Conservation (phyloP, 1,139 yeast genomes). For the Protomyces arabidopsidicola region DNA sequence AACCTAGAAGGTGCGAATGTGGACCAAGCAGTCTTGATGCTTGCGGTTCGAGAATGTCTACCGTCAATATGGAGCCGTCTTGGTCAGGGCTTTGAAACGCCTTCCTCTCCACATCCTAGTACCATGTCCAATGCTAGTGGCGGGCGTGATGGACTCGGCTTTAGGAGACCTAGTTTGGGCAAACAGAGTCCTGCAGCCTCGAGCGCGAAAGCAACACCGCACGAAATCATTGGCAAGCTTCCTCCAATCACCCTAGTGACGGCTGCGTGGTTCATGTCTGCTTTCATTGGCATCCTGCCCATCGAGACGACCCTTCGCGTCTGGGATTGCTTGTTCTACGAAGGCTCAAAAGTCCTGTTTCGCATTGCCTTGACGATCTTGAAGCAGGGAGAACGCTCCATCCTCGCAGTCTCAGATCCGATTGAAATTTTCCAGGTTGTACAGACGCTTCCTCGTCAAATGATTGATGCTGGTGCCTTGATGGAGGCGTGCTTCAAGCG, state of each 20-base stretch:
- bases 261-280: slow-evolving; percentile 96
- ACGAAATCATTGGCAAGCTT: slow-evolving; percentile 64
- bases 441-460: slow-evolving; percentile 72
- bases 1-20: slow-evolving; percentile 90
- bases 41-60: slow-evolving; percentile 74
- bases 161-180: not conserved
- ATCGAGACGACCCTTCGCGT: slow-evolving; percentile 79
- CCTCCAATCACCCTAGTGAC: slow-evolving; percentile 93
- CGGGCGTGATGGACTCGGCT: not conserved
- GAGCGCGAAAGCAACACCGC: slow-evolving; percentile 34
- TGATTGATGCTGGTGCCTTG: slow-evolving; percentile 64
- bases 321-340: slow-evolving; percentile 94
- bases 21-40: slow-evolving; percentile 90
- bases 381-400: slow-evolving; percentile 65
- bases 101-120: slow-evolving; percentile 26
- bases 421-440: slow-evolving; percentile 82
- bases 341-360: slow-evolving; percentile 81
- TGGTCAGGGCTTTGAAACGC: slow-evolving; percentile 42
- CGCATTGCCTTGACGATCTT: slow-evolving; percentile 79
- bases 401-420: slow-evolving; percentile 56
- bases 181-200: not conserved
- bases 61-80: slow-evolving; percentile 72
- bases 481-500: slow-evolving; percentile 72
- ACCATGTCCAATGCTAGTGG: slow-evolving; percentile 3
- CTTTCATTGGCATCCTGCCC: slow-evolving; percentile 82